Conservation (phyloP, 2,329 filamentous ascomycete genomes). For the Monosporascus sp. region DNA sequence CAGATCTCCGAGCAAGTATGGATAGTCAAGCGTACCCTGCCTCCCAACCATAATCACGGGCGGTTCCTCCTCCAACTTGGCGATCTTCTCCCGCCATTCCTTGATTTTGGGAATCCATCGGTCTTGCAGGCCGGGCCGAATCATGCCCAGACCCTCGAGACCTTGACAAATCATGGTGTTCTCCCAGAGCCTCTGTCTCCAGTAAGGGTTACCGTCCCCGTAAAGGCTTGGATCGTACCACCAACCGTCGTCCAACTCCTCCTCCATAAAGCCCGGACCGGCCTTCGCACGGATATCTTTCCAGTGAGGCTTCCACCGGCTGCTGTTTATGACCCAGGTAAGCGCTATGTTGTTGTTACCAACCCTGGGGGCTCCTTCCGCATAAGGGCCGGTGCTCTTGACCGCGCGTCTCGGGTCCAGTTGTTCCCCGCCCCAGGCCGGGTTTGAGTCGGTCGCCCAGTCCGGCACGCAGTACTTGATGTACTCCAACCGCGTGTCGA, state of each 20-base stretch:
- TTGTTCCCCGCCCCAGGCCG: neutral
- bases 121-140: constrained; percentile 1
- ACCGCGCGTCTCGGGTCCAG: constrained; percentile 23
- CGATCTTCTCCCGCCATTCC: constrained; percentile 9
- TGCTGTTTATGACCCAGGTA: constrained; percentile 4
- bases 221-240: neutral
- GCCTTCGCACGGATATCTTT: constrained; percentile 4
- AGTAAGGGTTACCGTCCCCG: neutral
- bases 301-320: constrained; percentile 2
- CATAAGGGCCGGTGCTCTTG: neutral
- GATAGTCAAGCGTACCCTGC: constrained; percentile 8
- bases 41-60: neutral
- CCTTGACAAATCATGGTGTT: constrained; percentile 13
- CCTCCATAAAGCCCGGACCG: constrained; percentile 3
- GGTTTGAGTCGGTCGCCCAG: neutral
- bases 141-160: constrained; percentile 9
- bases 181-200: constrained; percentile 7
- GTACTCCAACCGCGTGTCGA: constrained; percentile 11
- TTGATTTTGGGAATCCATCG: constrained; percentile 6
- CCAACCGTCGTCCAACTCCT: constrained; percentile 1
- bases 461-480: constrained; percentile 12
- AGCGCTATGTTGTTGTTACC: constrained; percentile 1
- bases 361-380: neutral
- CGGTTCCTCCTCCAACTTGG: constrained; percentile 5
- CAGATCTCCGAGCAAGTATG: constrained; percentile 10